Evolutionary conservation across 2,329 filamentous ascomycete genomes (phyloP), one percentile per base, ranked within the genome.

Genomic region (Pseudogymnoascus sp.): DNA sequence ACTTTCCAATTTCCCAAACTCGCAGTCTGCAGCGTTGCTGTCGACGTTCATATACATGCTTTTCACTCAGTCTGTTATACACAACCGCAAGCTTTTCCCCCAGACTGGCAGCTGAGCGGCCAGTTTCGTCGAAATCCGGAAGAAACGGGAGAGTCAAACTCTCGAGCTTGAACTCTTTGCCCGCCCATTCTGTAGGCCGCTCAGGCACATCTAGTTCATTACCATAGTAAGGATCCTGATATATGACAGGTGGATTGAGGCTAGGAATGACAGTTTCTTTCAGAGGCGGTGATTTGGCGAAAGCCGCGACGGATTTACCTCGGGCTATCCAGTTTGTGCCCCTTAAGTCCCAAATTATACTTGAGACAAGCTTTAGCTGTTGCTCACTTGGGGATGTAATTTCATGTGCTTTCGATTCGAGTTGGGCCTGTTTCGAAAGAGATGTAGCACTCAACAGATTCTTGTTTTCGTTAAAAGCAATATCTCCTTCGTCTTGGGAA

Each of bases 171-270:
- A 96, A 97, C 69, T 96, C 90, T 68, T 87, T 86, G 3, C 93
- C 93, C 6, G 90, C 93, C 76, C 96, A 97, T 74, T 96, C 91
- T 62, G 91, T 82, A 33, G 82, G 76, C 62, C 88, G 83, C 40
- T 88, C 82, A 11, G 93, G 92, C 0, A 97, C 89, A 75, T 97
- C 95, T 60, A 80, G 82, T 65, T 96, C 91, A 29, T 90, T 82
- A 68, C 92, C 90, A 72, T 96, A 97, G 70, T 88, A 93, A 0
- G 93, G 88, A 71, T 92, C 87, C 73, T 92, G 90, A 67, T 96
- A 96, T 59, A 97, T 82, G 13, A 89, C 82, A 64, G 87, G 80
- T 0, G 89, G 88, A 7, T 80, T 75, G 73, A 91, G 80, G 0
- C 85, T 88, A 1, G 77, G 76, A 2, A 77, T 71, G 1, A 91